A percentile compares a stretch with the other conserved stretches of the same genome.
These are phyloP conservation scores for Monosporascus sp. DNA, from an alignment of 2,329 filamentous ascomycete genomes.

Conservation along the genomic window DNA sequence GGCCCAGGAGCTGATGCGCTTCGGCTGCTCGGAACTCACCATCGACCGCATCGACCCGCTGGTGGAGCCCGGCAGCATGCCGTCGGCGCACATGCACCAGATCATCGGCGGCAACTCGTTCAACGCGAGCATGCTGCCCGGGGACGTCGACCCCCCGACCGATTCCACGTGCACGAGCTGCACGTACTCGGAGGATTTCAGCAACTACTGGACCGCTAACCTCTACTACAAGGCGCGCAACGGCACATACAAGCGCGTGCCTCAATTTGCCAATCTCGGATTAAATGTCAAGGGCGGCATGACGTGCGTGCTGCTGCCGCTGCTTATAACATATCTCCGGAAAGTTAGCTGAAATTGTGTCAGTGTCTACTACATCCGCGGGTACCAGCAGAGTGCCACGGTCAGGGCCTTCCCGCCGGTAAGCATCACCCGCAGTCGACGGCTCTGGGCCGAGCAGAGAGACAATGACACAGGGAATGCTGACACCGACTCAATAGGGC, in stretches of 20 bases:
- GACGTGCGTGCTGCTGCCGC: constrained; percentile 6
- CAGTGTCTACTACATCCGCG: constrained; percentile 26
- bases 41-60: constrained; percentile 28
- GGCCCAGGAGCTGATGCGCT: constrained; percentile 32
- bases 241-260: constrained; percentile 27
- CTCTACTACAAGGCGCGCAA: constrained; percentile 28
- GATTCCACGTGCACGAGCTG: constrained; percentile 24
- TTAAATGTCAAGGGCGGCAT: constrained; percentile 24
- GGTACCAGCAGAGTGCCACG: constrained; percentile 21
- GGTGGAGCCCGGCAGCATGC: constrained; percentile 24
- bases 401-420: constrained; percentile 26
- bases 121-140: constrained; percentile 25
- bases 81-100: constrained; percentile 28
- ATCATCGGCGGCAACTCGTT: constrained; percentile 28
- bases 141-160: constrained; percentile 18
- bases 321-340: too few species aligned
- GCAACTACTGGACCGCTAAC: constrained; percentile 29
- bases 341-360: too few species aligned
- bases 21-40: constrained; percentile 30
- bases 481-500: constrained; percentile 14
- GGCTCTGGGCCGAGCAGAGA: too few species aligned
- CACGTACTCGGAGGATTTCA: constrained; percentile 29
- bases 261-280: constrained; percentile 25
- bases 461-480: neutral
- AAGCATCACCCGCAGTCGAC: constrained; percentile 1